phyloP scores from a whole-genome alignment of 78 protist genomes.

The Dictyostelium capitatum region DNA sequence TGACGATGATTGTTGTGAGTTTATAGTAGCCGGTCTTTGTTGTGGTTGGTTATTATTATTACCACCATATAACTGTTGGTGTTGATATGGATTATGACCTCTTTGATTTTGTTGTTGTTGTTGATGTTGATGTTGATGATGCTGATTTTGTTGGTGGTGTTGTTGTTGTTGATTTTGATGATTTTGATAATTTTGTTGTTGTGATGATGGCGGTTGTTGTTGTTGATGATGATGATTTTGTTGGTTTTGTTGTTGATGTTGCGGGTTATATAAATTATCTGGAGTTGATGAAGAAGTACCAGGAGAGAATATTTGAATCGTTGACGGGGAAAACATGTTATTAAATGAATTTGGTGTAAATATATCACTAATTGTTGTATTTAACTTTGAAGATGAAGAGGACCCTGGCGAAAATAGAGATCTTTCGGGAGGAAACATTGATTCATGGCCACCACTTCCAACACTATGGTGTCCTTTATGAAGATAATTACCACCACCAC shows the following conservation, averaged over 20 bases:
- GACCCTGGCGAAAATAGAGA: too few species aligned
- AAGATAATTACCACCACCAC: not conserved
- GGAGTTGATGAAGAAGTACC: not conserved
- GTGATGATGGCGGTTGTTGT: constrained; percentile 1
- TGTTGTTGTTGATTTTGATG: not conserved
- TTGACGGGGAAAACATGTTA: not conserved
- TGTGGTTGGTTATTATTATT: not conserved
- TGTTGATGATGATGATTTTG: not conserved
- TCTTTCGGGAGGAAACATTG: not conserved
- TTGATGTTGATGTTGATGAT: not conserved
- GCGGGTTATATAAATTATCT: not conserved
- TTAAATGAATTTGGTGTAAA: not conserved
- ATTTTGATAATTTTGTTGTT: not conserved
- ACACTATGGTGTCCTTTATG: not conserved
- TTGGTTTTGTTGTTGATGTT: constrained; percentile 15
- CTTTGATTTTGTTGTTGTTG: not conserved
- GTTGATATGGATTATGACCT: not conserved
- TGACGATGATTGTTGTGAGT: not conserved
- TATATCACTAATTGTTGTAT: too few species aligned
- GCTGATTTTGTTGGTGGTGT: not conserved
- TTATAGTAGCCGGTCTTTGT: not conserved
- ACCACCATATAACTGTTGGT: not conserved
- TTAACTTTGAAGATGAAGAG: too few species aligned
- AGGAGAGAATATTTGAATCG: not conserved
- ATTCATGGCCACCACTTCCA: not conserved